Evolutionary conservation across 768 basidiomycete genomes (phyloP).

Genomic region (Steccherinum ochraceum): DNA sequence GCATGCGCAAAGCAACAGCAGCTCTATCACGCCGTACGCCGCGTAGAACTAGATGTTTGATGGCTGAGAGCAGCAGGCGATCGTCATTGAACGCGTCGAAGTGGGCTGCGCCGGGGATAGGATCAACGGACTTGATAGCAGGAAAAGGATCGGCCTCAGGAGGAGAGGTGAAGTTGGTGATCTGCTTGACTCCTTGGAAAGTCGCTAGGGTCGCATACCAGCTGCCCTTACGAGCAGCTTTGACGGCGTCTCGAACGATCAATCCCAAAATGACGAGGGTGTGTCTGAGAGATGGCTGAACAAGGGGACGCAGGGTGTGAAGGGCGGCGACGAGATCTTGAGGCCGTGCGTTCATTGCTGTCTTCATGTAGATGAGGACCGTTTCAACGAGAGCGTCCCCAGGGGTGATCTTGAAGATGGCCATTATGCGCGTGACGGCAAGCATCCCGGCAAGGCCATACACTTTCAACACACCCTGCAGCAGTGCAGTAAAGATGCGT

Average conservation of each 20-base stretch:
- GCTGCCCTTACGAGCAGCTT: slow-evolving; percentile 41
- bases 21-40: slow-evolving; percentile 49
- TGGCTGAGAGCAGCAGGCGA: slow-evolving; percentile 32
- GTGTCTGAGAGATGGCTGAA: slow-evolving; percentile 48
- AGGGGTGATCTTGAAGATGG: slow-evolving; percentile 38
- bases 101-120: slow-evolving; percentile 36
- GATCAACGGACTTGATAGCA: slow-evolving; percentile 33
- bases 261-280: slow-evolving; percentile 49
- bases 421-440: slow-evolving; percentile 51
- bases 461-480: slow-evolving; percentile 41
- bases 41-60: slow-evolving; percentile 41
- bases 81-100: neutral
- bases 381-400: slow-evolving; percentile 50
- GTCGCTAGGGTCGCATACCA: slow-evolving; percentile 16
- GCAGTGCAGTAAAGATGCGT: slow-evolving; percentile 53
- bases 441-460: slow-evolving; percentile 45
- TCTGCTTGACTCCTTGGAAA: neutral
- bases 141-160: slow-evolving; percentile 1
- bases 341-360: slow-evolving; percentile 36
- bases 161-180: neutral
- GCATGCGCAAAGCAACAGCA: slow-evolving; percentile 56
- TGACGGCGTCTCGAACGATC: slow-evolving; percentile 45
- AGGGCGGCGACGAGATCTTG: slow-evolving; percentile 41
- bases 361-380: slow-evolving; percentile 46
- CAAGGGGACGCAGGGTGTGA: slow-evolving; percentile 32